Conservation (phyloP, 2,329 filamentous ascomycete genomes). For the Exophiala alcalophila region DNA sequence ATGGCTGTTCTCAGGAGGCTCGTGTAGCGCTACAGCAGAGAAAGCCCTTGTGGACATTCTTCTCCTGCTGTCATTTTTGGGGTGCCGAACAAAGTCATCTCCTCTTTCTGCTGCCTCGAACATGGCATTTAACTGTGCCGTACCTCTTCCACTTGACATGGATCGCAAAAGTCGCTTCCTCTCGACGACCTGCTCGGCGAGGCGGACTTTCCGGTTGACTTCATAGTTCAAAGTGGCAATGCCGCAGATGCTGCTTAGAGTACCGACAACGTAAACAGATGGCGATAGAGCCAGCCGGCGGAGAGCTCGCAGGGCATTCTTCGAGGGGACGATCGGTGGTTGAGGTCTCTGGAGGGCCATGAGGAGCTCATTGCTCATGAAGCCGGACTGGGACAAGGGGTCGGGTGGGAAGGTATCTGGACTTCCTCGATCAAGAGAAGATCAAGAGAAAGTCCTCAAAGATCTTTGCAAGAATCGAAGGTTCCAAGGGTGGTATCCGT, state of each 20-base stretch:
- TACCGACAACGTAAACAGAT: constrained; percentile 32
- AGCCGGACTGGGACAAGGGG: neutral
- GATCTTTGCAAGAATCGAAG: no score
- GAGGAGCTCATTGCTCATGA: neutral
- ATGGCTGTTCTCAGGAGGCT: constrained; percentile 3
- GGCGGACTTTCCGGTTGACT: constrained; percentile 39
- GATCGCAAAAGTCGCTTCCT: constrained; percentile 44
- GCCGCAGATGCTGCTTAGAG: constrained; percentile 40
- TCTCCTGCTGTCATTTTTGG: constrained; percentile 28
- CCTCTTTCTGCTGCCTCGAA: constrained; percentile 46
- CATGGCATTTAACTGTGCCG: constrained; percentile 39
- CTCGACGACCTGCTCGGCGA: constrained; percentile 44
- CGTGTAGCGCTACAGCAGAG: constrained; percentile 9
- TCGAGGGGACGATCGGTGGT: constrained; percentile 38
- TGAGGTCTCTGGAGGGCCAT: constrained; percentile 11
- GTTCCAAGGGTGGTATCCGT: no score
- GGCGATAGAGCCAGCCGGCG: constrained; percentile 37
- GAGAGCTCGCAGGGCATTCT: constrained; percentile 44
- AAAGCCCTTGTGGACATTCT: constrained; percentile 11
- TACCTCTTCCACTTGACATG: constrained; percentile 32
- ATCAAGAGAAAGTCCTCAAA: no score
- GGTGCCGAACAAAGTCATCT: constrained; percentile 40
- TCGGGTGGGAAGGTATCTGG: no score
- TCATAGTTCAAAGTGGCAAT: constrained; percentile 44
- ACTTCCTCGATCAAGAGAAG: no score